phyloP scores from a whole-genome alignment of 2,329 filamentous ascomycete species.

The Exophiala calicioides region DNA sequence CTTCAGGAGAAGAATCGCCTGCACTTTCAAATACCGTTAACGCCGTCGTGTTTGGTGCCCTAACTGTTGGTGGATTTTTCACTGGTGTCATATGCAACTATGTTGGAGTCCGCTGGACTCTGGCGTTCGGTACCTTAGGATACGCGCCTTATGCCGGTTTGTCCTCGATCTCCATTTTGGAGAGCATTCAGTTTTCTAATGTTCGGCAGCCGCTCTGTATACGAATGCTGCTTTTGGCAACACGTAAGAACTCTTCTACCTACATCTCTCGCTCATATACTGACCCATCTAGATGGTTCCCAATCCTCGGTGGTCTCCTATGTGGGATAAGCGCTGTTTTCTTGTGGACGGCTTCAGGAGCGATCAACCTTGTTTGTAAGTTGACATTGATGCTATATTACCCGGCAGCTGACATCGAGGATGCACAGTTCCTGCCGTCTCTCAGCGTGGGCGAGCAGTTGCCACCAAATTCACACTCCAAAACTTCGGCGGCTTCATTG shows the following conservation, averaged over 20 bases:
- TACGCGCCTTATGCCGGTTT: neutral
- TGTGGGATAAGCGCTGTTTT: neutral
- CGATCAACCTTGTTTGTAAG: neutral
- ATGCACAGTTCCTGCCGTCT: neutral
- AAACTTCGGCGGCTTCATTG: slow-evolving; percentile 1
- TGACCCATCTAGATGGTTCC: neutral
- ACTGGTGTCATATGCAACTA: slow-evolving; percentile 1
- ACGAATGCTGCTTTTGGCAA: neutral
- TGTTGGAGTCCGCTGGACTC: neutral
- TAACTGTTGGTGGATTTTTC: neutral
- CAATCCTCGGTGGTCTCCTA: neutral
- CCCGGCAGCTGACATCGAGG: neutral
- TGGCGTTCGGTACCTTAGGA: neutral
- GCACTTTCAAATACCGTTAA: neutral
- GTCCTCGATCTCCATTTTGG: neutral
- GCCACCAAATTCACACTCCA: neutral
- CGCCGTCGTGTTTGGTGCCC: neutral
- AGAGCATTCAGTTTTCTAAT: neutral
- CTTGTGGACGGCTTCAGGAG: neutral
- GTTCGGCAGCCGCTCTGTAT: neutral
- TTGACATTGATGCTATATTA: neutral
- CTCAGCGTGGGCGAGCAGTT: neutral
- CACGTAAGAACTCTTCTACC: neutral
- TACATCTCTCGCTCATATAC: neutral
- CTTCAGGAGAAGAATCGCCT: neutral